Evolutionary conservation across 192 early-diverging fungal species (phyloP), one percentile per base, ranked within the genome.

Genomic region (Backusella westeae): DNA sequence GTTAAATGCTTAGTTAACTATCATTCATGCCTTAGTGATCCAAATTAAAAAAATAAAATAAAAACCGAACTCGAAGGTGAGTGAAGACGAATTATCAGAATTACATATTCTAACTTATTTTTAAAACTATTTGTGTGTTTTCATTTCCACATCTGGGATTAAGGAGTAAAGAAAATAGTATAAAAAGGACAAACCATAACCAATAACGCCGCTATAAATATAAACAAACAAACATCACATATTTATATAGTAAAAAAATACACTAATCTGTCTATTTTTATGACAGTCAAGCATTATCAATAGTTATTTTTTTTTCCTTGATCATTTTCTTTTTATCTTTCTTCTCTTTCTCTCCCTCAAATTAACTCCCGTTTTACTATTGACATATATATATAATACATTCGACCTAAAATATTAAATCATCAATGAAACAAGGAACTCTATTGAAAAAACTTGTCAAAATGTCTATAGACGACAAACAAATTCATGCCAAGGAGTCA

Each of bases 261-360:
- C 9, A 63, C 56, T 63, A 63, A 29, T 23, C 56, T 63, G 56
- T 59, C 56, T 59, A 59, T 59, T 59, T 59, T 59, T 59, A 59
- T 59, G 56, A 59, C 21, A 49, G 46, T 49, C 46, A 49, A 49
- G 19, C 46, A 49, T 49, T 26, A 59, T 26, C 56, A 21, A 59
- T 59, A 59, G 21, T 23, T 59, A 12, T 26, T 53, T 59, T 26
- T 23, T 59, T 59, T 59, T 29, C n/a, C n/a, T 59, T 59, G n/a
- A 29, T 59, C 21, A 29, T 63, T 63, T 63, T 63, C 29, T 29
- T 63, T 63, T 0, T 63, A 63, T 29, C 56, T 63, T 63, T 29
- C 56, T 63, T 63, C 56, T 63, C 56, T 63, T 63, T 63, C 56
- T 63, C 56, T 63, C 56, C 56, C 56, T 63, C 56, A 63, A 63